These are phyloP conservation scores for Solioccasus polychromus DNA, from an alignment of 768 basidiomycete species.

Conservation along the genomic window DNA sequence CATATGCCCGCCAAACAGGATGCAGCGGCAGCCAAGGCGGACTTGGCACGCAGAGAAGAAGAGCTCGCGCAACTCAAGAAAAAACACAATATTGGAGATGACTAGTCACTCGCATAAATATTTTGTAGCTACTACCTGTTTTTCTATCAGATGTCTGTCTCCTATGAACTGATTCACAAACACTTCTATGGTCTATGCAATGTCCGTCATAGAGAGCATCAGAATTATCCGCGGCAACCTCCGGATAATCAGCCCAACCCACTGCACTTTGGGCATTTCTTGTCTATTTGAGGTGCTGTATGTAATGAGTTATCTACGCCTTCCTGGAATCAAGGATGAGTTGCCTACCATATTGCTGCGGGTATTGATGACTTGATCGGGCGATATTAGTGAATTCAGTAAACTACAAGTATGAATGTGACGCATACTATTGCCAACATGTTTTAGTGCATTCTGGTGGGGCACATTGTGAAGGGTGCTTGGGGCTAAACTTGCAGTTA, in stretches of 20 bases:
- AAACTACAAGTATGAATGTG: neutral
- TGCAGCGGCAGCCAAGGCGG: slow-evolving; percentile 89
- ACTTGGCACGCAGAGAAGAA: slow-evolving; percentile 87
- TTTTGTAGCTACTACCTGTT: slow-evolving; percentile 7
- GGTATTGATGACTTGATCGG: slow-evolving; percentile 50
- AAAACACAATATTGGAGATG: slow-evolving; percentile 81
- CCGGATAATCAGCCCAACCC: slow-evolving; percentile 18
- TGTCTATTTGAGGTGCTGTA: slow-evolving; percentile 59
- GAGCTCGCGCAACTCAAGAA: slow-evolving; percentile 85
- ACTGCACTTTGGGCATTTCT: slow-evolving; percentile 45
- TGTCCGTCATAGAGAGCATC: slow-evolving; percentile 7
- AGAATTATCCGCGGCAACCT: slow-evolving; percentile 3
- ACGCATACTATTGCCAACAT: slow-evolving; percentile 71
- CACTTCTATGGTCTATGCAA: neutral
- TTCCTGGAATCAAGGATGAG: neutral
- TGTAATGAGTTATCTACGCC: slow-evolving; percentile 6
- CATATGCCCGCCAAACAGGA: slow-evolving; percentile 98
- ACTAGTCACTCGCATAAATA: slow-evolving; percentile 35
- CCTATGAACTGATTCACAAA: slow-evolving; percentile 9
- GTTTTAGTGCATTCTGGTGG: slow-evolving; percentile 51
- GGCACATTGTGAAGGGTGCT: slow-evolving; percentile 48
- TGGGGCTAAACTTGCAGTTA: slow-evolving; percentile 62
- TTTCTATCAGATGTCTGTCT: no score
- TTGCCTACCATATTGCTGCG: slow-evolving; percentile 59
- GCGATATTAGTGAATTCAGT: slow-evolving; percentile 10